Base-by-base conservation (phyloP, 2,329 filamentous ascomycete species). In the Coniella lustricola region DNA sequence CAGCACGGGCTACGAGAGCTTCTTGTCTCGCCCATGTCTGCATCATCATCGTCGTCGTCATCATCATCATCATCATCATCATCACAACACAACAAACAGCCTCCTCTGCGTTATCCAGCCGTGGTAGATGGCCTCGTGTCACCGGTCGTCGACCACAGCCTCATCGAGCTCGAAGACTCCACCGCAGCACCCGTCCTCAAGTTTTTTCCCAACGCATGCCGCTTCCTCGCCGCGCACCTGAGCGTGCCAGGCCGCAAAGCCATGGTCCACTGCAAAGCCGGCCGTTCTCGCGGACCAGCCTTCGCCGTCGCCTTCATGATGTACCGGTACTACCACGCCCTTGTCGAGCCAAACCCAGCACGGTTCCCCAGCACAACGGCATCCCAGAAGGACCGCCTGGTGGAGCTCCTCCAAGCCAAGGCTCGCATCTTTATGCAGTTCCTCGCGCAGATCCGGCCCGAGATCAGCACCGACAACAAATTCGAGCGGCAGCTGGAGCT, bases 251-350 rank as follows among this genome's bases (percentile, higher is more conserved):
- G 22, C 18, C 40, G 40, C 40, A 42, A 42, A 13, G 17, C 17
- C 40, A 33, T 42, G 40, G 29, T 25, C 4, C 40, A 42, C 40
- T 42, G 40, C 40, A 42, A 42, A 17, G 40, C 40, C 17, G 40
- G 40, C 13, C 31, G 32, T 9, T 42, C 40, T 8, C 40, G 40
- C 17, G 40, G 40, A 12, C 40, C 40, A 9, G 29, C 40, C 10
- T 32, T 42, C 29, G 18, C 29, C 4, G 10, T 42, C 40, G 40
- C 40, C 40, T 42, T 32, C 25, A 32, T 32, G 40, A 20, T 42
- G 7, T 42, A 33, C 18, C 31, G 40, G 14, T 42, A 42, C 29
- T 42, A 42, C 29, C 25, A 42, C 40, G 17, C 40, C 40, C 5
- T 32, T 10, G 16, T 42, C 29, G 17, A 18, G 40, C 22, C 31